These are phyloP conservation scores for Triticum aestivum DNA, from an alignment of 176 grass and related monocot genomes.

Conservation along the genomic window DNA sequence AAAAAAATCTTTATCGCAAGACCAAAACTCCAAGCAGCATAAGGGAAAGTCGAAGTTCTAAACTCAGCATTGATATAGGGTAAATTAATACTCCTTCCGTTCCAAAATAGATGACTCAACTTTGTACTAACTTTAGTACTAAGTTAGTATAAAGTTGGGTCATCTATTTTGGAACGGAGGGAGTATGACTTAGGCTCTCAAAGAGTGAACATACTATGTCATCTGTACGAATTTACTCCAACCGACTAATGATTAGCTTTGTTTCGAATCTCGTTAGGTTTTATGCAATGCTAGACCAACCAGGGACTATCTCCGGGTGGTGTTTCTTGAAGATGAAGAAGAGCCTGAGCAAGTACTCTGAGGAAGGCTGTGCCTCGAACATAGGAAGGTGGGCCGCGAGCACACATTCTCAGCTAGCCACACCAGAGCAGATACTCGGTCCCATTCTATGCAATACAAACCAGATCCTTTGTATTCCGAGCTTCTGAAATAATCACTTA, in stretches of 20 bases:
- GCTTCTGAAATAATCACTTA: neutral
- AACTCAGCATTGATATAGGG: neutral
- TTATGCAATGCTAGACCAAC: neutral
- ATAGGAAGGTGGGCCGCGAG: neutral
- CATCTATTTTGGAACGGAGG: too few species aligned
- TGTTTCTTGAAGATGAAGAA: neutral
- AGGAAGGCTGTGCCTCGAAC: neutral
- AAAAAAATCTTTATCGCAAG: conserved; percentile 9
- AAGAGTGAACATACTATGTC: neutral
- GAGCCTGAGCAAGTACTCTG: neutral
- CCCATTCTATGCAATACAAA: neutral
- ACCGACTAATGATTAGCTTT: neutral
- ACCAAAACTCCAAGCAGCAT: neutral
- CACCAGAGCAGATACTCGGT: neutral
- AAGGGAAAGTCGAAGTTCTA: neutral
- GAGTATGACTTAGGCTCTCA: neutral
- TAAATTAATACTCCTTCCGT: neutral
- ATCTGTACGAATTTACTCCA: neutral
- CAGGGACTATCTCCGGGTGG: neutral
- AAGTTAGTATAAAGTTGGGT: too few species aligned
- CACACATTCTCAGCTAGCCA: neutral
- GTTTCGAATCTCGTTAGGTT: neutral
- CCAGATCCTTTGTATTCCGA: neutral
- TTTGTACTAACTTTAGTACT: too few species aligned
- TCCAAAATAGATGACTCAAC: too few species aligned